phyloP scores from a whole-genome alignment of 2,329 filamentous ascomycete genomes.

The Penicillium verrucosum region DNA sequence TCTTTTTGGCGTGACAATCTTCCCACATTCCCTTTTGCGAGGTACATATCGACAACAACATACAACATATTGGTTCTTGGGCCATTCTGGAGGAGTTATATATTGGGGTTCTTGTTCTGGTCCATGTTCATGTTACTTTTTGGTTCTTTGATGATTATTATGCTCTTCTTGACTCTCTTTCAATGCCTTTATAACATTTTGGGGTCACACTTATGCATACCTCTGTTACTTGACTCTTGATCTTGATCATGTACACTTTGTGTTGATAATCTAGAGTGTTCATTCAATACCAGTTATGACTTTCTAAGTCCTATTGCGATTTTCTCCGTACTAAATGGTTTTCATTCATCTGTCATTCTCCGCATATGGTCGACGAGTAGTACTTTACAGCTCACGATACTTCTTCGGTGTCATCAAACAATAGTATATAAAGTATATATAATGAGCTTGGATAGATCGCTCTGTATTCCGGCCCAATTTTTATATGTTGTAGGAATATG shows the following conservation, averaged over 20 bases:
- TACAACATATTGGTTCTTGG: constrained; percentile 14
- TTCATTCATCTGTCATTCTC: neutral
- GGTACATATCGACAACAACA: constrained; percentile 24
- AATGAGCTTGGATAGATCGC: neutral
- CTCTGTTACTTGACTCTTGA: neutral
- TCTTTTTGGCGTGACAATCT: constrained; percentile 9
- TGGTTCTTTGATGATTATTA: constrained; percentile 6
- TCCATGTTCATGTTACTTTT: neutral
- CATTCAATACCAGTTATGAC: neutral
- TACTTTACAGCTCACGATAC: neutral
- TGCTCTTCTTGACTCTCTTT: constrained; percentile 17
- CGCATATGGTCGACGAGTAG: neutral
- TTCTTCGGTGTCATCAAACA: neutral
- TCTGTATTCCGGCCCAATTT: too few species aligned
- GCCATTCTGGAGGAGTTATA: constrained; percentile 12
- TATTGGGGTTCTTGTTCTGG: neutral
- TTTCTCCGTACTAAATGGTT: neutral
- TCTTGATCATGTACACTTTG: too few species aligned
- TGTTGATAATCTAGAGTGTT: neutral
- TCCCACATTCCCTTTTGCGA: constrained; percentile 5
- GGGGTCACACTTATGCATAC: neutral
- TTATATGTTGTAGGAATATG: neutral
- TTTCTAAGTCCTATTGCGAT: neutral
- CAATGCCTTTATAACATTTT: neutral
- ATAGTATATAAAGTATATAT: too few species aligned